A percentile compares a stretch with the other conserved stretches of the same genome.
These are phyloP conservation scores for Trametes meyenii DNA, from an alignment of 768 basidiomycete genomes.

Conservation along the genomic window DNA sequence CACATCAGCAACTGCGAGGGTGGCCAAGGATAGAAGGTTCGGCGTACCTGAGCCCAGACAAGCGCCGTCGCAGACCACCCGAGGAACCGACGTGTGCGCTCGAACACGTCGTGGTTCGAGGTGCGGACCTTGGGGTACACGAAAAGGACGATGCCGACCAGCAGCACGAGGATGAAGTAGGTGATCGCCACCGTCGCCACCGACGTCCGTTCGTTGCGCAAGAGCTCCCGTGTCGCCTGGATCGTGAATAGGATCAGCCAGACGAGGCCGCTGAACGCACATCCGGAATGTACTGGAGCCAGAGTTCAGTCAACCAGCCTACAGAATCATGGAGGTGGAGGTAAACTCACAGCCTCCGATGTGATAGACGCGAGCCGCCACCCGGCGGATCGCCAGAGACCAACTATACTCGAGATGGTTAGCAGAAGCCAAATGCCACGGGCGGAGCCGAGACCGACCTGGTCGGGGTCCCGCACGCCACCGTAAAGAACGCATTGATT, in stretches of 20 bases:
- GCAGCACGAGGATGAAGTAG: constrained; percentile 51
- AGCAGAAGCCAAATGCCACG: neutral
- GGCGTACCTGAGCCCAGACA: constrained; percentile 56
- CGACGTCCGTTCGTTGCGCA: constrained; percentile 44
- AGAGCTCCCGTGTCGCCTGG: constrained; percentile 53
- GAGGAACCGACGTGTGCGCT: constrained; percentile 57
- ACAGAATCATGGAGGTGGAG: constrained; percentile 34
- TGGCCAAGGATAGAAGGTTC: constrained; percentile 18
- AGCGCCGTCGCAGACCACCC: constrained; percentile 57
- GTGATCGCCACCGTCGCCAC: constrained; percentile 52
- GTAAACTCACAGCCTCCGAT: constrained; percentile 49
- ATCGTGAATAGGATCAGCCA: constrained; percentile 56
- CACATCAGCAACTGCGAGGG: constrained; percentile 31
- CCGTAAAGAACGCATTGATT: constrained; percentile 58
- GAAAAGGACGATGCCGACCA: constrained; percentile 52
- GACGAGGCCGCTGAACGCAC: constrained; percentile 53
- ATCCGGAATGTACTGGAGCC: constrained; percentile 53
- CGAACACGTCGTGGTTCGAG: constrained; percentile 55
- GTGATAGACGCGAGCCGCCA: constrained; percentile 59
- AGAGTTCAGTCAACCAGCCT: constrained; percentile 33
- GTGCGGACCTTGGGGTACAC: constrained; percentile 53
- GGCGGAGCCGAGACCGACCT: constrained; percentile 39
- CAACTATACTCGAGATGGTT: constrained; percentile 44
- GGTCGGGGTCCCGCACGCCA: constrained; percentile 50
- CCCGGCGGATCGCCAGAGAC: constrained; percentile 55